Evolutionary conservation across 768 basidiomycete species (phyloP), one percentile per base, ranked within the genome.

Genomic region (Boletus sensibilis): DNA sequence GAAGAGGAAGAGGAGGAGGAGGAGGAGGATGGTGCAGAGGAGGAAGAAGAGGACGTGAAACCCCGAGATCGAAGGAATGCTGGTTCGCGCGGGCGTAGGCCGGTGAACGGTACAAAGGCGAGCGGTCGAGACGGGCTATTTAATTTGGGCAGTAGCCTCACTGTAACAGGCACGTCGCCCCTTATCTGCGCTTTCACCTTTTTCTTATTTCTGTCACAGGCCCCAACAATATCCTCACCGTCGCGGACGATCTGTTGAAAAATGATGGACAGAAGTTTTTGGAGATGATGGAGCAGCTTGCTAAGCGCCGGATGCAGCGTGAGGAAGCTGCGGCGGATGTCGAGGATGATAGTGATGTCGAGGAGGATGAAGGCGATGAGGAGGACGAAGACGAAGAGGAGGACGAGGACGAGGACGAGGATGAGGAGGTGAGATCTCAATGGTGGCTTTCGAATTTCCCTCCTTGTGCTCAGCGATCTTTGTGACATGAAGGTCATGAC

Each of bases 221-320:
- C 53, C 87, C 87, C 72, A 94, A 92, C 66, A 95, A 94, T 66
- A 98, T 99, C 70, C 81, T 99, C 43, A 99, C 97, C 21, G 96
- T 99, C 51, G 97, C 97, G 44, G 97, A 99, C 69, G 97, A 99
- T 75, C 83, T 99, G 43, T 81, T 99, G 64, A 97, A 97, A 80
- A 98, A 98, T 66, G 95, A 99, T 67, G 96, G 96, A 2, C 92
- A 94, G 67, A 98, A 97, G 78, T 99, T 99, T 77, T 77, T 99
- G 65, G 97, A 99, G 78, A 99, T 99, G 97, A 99, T 99, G 97
- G 97, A 98, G 72, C 94, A 96, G 74, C 82, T 99, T 20, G 95
- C 96, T 0, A 94, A 97, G 68, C 83, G 93, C 48, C 83, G 96
- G 43, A 92, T 96, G 83, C 88, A 91, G 64, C 83, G 95, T 5